Evolutionary conservation across 2,329 filamentous ascomycete genomes (phyloP), one percentile per base, ranked within the genome.

Genomic region (Monosporascus sp.): DNA sequence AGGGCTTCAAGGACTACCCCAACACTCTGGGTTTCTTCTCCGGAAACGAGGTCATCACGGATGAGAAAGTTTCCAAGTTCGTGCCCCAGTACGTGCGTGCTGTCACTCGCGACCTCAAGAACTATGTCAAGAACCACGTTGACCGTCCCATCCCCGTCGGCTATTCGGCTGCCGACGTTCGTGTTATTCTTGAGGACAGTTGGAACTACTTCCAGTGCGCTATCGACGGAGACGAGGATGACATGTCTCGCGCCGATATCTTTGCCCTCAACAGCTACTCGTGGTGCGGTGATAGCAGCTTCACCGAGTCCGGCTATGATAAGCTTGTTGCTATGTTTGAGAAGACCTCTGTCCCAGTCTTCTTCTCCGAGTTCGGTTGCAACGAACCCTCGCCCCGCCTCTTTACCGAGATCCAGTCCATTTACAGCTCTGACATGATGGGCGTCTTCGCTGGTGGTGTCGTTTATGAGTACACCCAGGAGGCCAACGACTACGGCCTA

Each of bases 301-400:
- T 82, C 70, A 68, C 80, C 53, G 80, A 76, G 50, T 83, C 84
- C 3, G 79, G 81, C 37, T 91, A 86, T 68, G 73, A 86, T 60
- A 72, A 76, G 18, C 75, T 91, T 37, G 83, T 88, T 48, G 68
- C 74, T 2, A 81, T 85, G 68, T 91, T 93, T 75, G 71, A 77
- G 61, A 77, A 77, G 58, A 81, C 80, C 40, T 81, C 85, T 17
- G 79, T 91, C 38, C 89, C 89, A 35, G 78, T 92, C 63, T 93
- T 93, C 78, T 92, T 89, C 77, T 89, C 86, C 58, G 89, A 94
- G 67, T 87, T 79, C 63, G 89, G 89, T 56, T 93, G 89, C 81
- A 93, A 91, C 74, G 75, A 78, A 38, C 82, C 84, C 15, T 68
- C 74, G n/a, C 85, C 87, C 15, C 87, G 89, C 61, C 72, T 84